phyloP scores from a whole-genome alignment of 2,329 filamentous ascomycete genomes.

The Fonsecaea pedrosoi region DNA sequence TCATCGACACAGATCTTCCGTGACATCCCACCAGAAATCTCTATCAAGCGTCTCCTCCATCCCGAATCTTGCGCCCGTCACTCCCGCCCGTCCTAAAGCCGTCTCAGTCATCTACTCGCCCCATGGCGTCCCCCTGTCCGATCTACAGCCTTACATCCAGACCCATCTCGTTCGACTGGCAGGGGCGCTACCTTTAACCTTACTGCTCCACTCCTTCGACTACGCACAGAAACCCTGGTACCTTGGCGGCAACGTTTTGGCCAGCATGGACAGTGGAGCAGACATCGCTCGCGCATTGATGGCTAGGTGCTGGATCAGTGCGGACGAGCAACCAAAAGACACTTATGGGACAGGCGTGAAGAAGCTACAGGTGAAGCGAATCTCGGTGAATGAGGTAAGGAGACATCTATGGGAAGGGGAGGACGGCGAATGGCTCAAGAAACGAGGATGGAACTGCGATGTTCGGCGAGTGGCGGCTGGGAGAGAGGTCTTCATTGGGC shows the following conservation, averaged over 20 bases:
- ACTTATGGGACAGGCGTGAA: constrained; percentile 55
- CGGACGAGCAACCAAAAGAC: constrained; percentile 62
- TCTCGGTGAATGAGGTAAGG: constrained; percentile 46
- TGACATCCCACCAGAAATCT: constrained; percentile 26
- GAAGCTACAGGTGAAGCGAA: constrained; percentile 50
- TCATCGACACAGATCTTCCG: constrained; percentile 17
- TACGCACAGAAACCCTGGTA: constrained; percentile 61
- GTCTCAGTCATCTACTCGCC: constrained; percentile 62
- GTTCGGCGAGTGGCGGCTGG: constrained; percentile 36
- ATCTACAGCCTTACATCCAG: constrained; percentile 57
- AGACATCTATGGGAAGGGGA: constrained; percentile 44
- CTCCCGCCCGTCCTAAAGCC: constrained; percentile 42
- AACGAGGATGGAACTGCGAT: constrained; percentile 38
- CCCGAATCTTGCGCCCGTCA: constrained; percentile 29
- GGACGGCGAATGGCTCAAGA: constrained; percentile 32
- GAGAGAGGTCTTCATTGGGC: constrained; percentile 33
- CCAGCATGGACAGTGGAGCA: constrained; percentile 57
- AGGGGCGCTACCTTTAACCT: constrained; percentile 57
- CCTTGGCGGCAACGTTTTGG: constrained; percentile 59
- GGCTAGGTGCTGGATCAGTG: constrained; percentile 60
- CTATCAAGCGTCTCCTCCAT: constrained; percentile 36
- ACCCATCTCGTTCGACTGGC: constrained; percentile 52
- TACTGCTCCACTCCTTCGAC: constrained; percentile 61
- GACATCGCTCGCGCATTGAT: constrained; percentile 57
- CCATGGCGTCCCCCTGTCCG: constrained; percentile 56